phyloP scores from a whole-genome alignment of 495 filamentous ascomycete genomes.

The Lophium mytilinum region DNA sequence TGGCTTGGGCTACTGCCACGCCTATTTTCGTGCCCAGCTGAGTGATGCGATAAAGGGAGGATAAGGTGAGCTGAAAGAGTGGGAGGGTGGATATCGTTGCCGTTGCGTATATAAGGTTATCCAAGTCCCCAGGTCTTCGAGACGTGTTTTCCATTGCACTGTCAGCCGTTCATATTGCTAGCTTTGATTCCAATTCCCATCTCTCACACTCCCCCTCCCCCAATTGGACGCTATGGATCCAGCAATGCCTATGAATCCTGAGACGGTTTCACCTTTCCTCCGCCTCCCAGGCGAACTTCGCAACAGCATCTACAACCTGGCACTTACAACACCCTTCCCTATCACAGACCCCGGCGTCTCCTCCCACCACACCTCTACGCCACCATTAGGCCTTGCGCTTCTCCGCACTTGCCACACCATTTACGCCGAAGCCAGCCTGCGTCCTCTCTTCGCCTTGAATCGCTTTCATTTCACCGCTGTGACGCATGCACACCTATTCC shows the following conservation, averaged over 20 bases:
- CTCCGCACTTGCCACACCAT: conserved; percentile 20
- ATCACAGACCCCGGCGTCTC: conserved; percentile 10
- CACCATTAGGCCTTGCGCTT: conserved; percentile 3
- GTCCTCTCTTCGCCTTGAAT: conserved; percentile 13
- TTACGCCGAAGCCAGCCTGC: conserved; percentile 14
- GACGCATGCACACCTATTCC: conserved; percentile 10
- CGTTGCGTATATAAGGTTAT: no score
- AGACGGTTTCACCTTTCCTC: conserved; percentile 16
- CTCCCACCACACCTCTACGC: conserved; percentile 1
- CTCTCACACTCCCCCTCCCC: neutral
- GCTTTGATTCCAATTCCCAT: neutral
- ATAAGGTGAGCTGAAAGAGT: no score
- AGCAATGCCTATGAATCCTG: conserved; percentile 5
- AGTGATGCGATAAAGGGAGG: no score
- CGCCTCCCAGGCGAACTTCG: conserved; percentile 23
- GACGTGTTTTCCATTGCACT: no score
- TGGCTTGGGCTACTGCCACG: no score
- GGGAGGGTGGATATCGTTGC: no score
- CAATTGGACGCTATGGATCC: no score
- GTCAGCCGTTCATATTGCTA: no score
- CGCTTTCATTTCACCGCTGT: conserved; percentile 21
- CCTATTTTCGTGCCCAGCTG: no score
- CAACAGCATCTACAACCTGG: conserved; percentile 17
- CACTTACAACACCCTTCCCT: conserved; percentile 5
- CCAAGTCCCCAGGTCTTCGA: no score